Conservation (phyloP, 2,329 filamentous ascomycete species). For the Epichloe bromicola region DNA sequence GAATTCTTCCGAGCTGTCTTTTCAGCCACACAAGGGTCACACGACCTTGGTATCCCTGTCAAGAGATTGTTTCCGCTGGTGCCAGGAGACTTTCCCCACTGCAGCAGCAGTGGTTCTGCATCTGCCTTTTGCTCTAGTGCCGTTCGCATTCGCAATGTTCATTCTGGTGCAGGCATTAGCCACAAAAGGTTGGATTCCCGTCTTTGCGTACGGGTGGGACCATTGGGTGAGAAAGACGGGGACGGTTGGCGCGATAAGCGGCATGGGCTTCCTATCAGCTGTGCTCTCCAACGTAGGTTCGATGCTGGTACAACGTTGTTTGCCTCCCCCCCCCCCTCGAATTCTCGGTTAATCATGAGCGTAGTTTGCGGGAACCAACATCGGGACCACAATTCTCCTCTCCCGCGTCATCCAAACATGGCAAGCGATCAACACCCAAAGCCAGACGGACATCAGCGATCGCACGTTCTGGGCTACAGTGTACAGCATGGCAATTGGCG, state of each 20-base stretch:
- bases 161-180: conserved; percentile 60
- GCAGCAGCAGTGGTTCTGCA: conserved; percentile 51
- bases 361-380: conserved; percentile 65
- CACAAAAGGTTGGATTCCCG: conserved; percentile 60
- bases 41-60: conserved; percentile 40
- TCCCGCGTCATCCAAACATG: conserved; percentile 58
- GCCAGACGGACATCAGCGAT: conserved; percentile 38
- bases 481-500: conserved; percentile 61
- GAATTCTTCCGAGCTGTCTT: neutral
- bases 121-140: conserved; percentile 55
- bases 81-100: conserved; percentile 58
- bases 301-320: neutral
- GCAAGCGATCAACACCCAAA: conserved; percentile 42
- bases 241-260: conserved; percentile 53
- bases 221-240: conserved; percentile 60
- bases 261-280: conserved; percentile 61
- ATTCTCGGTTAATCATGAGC: too few species aligned
- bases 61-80: conserved; percentile 38
- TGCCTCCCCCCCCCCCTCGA: too few species aligned
- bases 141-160: conserved; percentile 64
- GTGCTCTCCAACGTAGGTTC: conserved; percentile 56
- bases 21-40: conserved; percentile 7
- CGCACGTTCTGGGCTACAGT: conserved; percentile 62
- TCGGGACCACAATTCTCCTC: conserved; percentile 61
- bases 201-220: conserved; percentile 63